phyloP scores from a whole-genome alignment of 2,329 filamentous ascomycete species.

The Cytospora schulzeri region DNA sequence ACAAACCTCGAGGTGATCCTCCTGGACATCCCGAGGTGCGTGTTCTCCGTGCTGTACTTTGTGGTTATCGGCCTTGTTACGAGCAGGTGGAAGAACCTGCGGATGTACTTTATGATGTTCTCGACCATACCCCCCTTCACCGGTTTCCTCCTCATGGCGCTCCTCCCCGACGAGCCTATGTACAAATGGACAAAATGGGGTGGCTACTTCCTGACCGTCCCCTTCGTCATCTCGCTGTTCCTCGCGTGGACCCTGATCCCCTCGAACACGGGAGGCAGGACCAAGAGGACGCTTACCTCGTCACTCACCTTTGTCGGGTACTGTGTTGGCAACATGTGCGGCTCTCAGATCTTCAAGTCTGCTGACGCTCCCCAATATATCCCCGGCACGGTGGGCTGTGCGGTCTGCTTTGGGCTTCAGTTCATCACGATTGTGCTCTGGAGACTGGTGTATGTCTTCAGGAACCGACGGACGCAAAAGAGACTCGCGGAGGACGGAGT shows the following conservation, averaged over 20 bases:
- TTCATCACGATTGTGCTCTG: constrained; percentile 43
- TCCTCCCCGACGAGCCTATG: constrained; percentile 38
- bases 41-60: constrained; percentile 41
- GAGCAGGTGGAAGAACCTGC: constrained; percentile 38
- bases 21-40: constrained; percentile 39
- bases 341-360: constrained; percentile 48
- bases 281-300: constrained; percentile 48
- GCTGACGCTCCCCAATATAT: constrained; percentile 48
- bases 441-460: constrained; percentile 43
- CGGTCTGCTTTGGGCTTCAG: constrained; percentile 42
- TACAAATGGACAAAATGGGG: constrained; percentile 43
- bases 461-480: constrained; percentile 41
- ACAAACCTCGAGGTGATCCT: constrained; percentile 42
- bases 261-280: constrained; percentile 48
- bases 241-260: constrained; percentile 43
- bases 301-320: constrained; percentile 50
- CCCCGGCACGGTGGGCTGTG: constrained; percentile 44
- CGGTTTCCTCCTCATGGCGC: constrained; percentile 41
- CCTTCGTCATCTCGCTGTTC: constrained; percentile 38
- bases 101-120: constrained; percentile 43
- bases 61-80: constrained; percentile 38
- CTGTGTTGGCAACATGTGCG: constrained; percentile 51
- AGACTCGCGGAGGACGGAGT: constrained; percentile 36
- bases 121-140: constrained; percentile 40
- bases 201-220: constrained; percentile 41